Conservation (phyloP, 2,329 filamentous ascomycete species). For the Aspergillus intermedius region DNA sequence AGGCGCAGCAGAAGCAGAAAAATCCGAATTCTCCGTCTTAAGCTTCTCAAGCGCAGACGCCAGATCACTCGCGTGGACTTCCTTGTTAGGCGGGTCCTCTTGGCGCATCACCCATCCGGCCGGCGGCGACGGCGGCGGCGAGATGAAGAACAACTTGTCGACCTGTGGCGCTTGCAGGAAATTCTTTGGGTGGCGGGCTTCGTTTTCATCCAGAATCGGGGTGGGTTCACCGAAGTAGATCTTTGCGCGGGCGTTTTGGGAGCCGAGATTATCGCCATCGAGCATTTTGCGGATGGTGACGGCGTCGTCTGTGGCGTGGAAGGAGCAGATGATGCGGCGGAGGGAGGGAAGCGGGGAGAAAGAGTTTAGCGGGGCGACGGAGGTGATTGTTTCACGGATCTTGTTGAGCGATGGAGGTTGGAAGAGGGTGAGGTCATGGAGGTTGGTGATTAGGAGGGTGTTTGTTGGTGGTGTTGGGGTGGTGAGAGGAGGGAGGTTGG, state of each 20-base stretch:
- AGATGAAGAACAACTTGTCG: slow-evolving; percentile 61
- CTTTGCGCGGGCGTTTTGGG: slow-evolving; percentile 27
- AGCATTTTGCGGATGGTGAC: slow-evolving; percentile 39
- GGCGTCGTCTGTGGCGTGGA: slow-evolving; percentile 37
- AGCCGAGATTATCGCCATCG: slow-evolving; percentile 29
- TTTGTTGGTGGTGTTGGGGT: slow-evolving; percentile 44
- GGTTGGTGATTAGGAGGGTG: slow-evolving; percentile 46
- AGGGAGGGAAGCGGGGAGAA: slow-evolving; percentile 47
- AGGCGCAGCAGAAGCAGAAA: slow-evolving; percentile 5
- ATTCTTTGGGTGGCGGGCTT: slow-evolving; percentile 28
- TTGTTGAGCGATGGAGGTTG: slow-evolving; percentile 38
- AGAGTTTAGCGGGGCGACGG: slow-evolving; percentile 41
- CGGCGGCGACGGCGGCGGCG: slow-evolving; percentile 56
- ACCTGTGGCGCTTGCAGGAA: slow-evolving; percentile 52
- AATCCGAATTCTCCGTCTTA: slow-evolving; percentile 20
- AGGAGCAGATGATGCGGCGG: slow-evolving; percentile 46
- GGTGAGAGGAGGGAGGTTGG: slow-evolving; percentile 38
- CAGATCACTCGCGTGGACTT: slow-evolving; percentile 58
- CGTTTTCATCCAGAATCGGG: slow-evolving; percentile 34
- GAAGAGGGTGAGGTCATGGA: slow-evolving; percentile 42
- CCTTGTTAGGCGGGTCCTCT: slow-evolving; percentile 60
- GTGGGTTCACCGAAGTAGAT: slow-evolving; percentile 51
- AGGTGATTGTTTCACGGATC: slow-evolving; percentile 38
- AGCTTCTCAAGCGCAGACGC: slow-evolving; percentile 51
- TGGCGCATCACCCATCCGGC: slow-evolving; percentile 59